Evolutionary conservation across 257 asterid species (phyloP).

Genomic region (Agastache rugosa): DNA sequence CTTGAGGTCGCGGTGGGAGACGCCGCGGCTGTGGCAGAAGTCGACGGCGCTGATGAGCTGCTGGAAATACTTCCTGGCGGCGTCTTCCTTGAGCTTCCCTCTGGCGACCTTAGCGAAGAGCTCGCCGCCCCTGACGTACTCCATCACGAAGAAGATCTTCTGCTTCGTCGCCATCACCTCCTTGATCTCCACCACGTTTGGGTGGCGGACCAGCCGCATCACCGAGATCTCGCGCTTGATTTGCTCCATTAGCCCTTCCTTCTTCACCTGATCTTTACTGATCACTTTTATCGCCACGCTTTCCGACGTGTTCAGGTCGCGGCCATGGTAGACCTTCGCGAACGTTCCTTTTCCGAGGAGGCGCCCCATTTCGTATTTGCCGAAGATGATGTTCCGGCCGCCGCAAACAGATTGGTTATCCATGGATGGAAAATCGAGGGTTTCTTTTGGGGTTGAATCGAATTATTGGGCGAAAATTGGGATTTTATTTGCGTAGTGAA

Average conservation of each 20-base stretch:
- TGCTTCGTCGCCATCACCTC: conserved; percentile 87
- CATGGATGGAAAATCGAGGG: conserved; percentile 22
- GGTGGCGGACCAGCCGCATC: conserved; percentile 78
- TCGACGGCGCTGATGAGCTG: conserved; percentile 82
- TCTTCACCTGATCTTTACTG: conserved; percentile 64
- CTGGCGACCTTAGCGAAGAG: conserved; percentile 62
- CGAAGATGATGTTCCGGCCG: conserved; percentile 53
- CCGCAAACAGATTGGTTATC: conserved; percentile 10
- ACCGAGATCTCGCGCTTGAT: conserved; percentile 76
- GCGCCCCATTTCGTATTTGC: conserved; percentile 81
- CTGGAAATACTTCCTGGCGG: conserved; percentile 71
- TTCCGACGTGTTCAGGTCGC: conserved; percentile 59
- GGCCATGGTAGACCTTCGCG: conserved; percentile 74
- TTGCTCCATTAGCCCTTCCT: conserved; percentile 65
- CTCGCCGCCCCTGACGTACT: conserved; percentile 79
- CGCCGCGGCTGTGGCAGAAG: conserved; percentile 90
- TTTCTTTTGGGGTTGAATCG: background rate
- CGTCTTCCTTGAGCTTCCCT: conserved; percentile 62
- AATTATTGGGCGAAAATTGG: background rate
- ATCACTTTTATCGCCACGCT: conserved; percentile 81
- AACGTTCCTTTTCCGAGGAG: conserved; percentile 81
- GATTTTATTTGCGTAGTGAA: too few species aligned
- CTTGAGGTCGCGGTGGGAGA: conserved; percentile 72
- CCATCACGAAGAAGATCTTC: conserved; percentile 78
- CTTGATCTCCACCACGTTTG: conserved; percentile 73